These are phyloP conservation scores for Lepidium sativum DNA, from an alignment of 345 rosid genomes.

Conservation along the genomic window DNA sequence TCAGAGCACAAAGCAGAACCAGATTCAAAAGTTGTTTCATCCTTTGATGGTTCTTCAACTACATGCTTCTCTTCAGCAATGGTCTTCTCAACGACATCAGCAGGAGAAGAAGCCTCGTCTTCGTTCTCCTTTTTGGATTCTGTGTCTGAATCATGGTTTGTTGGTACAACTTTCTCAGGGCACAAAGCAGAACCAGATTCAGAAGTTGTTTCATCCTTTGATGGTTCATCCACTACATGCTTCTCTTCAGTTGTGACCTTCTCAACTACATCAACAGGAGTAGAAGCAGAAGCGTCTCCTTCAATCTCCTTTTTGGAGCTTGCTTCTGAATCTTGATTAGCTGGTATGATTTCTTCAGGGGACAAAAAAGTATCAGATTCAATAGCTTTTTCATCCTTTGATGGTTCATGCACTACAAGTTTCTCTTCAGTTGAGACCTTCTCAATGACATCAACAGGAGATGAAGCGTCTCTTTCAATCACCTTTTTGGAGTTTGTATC, in stretches of 20 bases:
- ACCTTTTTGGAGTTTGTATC: neutral
- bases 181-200: neutral
- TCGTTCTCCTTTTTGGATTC: neutral
- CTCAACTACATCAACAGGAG: neutral
- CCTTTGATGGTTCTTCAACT: conserved; percentile 15
- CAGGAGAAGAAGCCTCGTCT: neutral
- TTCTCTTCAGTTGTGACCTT: conserved; percentile 18
- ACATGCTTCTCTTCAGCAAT: conserved; percentile 15
- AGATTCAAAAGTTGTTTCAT: conserved; percentile 4
- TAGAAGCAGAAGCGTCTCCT: neutral
- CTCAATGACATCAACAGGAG: conserved; percentile 4
- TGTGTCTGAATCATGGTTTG: conserved; percentile 3
- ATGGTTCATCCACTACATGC: conserved; percentile 13
- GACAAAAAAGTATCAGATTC: neutral
- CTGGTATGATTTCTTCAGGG: neutral
- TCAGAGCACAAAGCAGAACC: neutral
- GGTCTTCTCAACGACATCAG: conserved; percentile 14
- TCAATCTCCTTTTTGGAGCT: neutral
- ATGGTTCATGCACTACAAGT: neutral
- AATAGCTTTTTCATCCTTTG: conserved; percentile 12
- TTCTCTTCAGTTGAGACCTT: conserved; percentile 17
- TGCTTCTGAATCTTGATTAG: neutral
- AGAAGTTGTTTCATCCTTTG: conserved; percentile 13
- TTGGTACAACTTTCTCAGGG: neutral
- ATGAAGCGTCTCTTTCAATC: neutral